A percentile compares a stretch with the other conserved stretches of the same genome.
Evolutionary conservation across 2,329 filamentous ascomycete species (phyloP).

Genomic region (Ophiostoma montium): DNA sequence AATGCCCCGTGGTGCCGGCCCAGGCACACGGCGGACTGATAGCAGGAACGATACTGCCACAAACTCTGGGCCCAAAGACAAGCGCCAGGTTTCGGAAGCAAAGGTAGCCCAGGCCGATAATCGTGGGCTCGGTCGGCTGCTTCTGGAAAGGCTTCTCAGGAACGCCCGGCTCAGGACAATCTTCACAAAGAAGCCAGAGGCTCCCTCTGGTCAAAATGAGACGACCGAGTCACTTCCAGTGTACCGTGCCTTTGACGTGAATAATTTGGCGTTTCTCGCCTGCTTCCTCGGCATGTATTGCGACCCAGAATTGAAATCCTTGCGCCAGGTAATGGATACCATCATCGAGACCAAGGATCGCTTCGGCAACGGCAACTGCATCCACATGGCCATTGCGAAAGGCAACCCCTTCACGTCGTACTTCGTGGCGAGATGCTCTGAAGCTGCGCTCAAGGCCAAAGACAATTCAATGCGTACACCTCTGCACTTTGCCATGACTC

Average conservation of each 20-base stretch:
- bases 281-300: background rate
- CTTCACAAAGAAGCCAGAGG: background rate
- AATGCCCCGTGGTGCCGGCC: background rate
- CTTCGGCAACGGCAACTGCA: background rate
- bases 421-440: background rate
- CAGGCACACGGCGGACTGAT: background rate
- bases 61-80: background rate
- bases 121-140: background rate
- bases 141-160: background rate
- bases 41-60: background rate
- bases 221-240: background rate
- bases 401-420: background rate
- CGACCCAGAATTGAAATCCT: background rate
- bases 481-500: background rate
- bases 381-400: background rate
- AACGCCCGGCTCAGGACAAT: background rate
- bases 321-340: background rate
- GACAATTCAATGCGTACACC: background rate
- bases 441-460: background rate
- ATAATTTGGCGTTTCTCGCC: background rate
- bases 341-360: background rate
- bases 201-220: background rate
- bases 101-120: background rate
- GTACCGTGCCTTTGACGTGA: background rate
- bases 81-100: background rate